Evolutionary conservation across 106 monocot genomes (phyloP), one percentile per base, ranked within the genome.

Genomic region (Dendrobium catenatum): DNA sequence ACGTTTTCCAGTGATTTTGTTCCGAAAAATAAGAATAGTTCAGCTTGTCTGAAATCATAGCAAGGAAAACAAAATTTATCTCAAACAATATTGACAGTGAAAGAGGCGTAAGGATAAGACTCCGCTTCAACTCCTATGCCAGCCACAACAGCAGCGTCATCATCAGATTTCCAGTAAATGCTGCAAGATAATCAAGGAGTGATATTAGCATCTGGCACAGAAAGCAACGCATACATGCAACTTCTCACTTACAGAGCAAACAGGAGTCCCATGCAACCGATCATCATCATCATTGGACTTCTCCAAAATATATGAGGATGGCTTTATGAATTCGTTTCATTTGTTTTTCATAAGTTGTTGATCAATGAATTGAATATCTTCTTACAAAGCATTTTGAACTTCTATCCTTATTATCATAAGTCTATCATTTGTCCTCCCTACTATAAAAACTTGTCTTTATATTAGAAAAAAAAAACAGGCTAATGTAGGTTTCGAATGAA

Each of bases 101-200:
- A 98, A 48, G 88, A 93, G 81, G 94, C 95, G n/a, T 98, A 98
- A 40, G 94, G 97, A 79, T 94, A 82, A 46, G 87, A 9, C 76
- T 98, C 96, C 3, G 90, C 51, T 86, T 95, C 95, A 43, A 88
- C 89, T 64, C 91, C 95, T 72, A 98, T 18, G 46, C 93, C 95
- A 66, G 93, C 51, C 10, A 51, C 83, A 6, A 93, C 27, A 58
- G 87, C 80, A 15, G 64, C 85, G 6, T 98, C 95, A 27, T 98
- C 98, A 22, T 94, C 95, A 22, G 88, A 79, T 87, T 89, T 93
- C 98, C 98, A 98, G 66, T 83, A 95, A 78, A 61, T 78, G 79
- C 98, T 98, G 89, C 77, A 83, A 76, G 37, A 54, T 0, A 6
- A 68, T 29, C 73, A 11, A 70, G 70, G 33, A 1, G 2, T 15